Conservation (phyloP, 2,329 filamentous ascomycete genomes). For the Lasiodiplodia sp. region DNA sequence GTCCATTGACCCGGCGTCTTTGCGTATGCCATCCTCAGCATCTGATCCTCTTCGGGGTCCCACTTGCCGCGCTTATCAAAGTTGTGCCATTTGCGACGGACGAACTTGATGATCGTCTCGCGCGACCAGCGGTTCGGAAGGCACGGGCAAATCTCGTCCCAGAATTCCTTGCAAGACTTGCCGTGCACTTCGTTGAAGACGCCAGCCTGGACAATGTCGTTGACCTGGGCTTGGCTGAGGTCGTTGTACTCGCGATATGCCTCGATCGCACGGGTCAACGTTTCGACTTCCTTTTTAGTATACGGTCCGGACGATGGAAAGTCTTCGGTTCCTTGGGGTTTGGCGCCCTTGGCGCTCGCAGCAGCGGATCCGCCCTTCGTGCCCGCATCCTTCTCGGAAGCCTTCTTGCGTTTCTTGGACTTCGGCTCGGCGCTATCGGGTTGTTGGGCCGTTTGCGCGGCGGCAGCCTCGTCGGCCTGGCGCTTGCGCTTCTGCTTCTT, state of each 20-base stretch:
- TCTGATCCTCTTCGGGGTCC: conserved; percentile 65
- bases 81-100: conserved; percentile 71
- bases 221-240: conserved; percentile 34
- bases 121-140: conserved; percentile 43
- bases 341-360: neutral
- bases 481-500: conserved; percentile 29
- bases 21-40: conserved; percentile 58
- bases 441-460: neutral
- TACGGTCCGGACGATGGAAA: conserved; percentile 32
- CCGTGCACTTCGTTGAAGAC: conserved; percentile 26
- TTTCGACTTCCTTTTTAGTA: conserved; percentile 33
- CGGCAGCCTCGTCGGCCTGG: neutral
- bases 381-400: neutral
- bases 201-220: conserved; percentile 34
- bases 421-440: conserved; percentile 1
- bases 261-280: conserved; percentile 34
- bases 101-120: conserved; percentile 50
- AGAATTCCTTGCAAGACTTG: conserved; percentile 36
- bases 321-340: conserved; percentile 15
- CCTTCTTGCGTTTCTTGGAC: conserved; percentile 25
- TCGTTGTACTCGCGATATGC: conserved; percentile 35
- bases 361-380: conserved; percentile 1
- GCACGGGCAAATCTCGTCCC: conserved; percentile 42
- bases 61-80: conserved; percentile 66
- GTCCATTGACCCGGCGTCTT: conserved; percentile 66